Evolutionary conservation across 495 filamentous ascomycete genomes (phyloP).

Genomic region (Endocarpon pusillum): DNA sequence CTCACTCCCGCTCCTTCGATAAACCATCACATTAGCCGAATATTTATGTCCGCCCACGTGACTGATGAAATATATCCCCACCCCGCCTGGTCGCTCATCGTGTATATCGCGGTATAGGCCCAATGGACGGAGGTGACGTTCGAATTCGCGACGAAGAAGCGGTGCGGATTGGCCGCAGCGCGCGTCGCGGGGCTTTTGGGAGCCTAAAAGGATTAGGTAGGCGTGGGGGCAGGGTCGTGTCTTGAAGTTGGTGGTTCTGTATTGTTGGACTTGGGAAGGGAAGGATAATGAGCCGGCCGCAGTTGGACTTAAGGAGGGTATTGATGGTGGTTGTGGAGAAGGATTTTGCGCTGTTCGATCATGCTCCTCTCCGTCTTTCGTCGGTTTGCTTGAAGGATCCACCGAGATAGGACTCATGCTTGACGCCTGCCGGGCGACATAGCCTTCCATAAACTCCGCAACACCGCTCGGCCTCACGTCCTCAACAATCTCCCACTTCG

Average conservation of each 20-base stretch:
- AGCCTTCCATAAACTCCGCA: slow-evolving; percentile 50
- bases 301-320: slow-evolving; percentile 1
- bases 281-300: no score
- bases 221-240: slow-evolving; percentile 59
- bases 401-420: slow-evolving; percentile 50
- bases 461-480: slow-evolving; percentile 66
- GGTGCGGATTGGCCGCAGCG: slow-evolving; percentile 89
- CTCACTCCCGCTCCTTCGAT: slow-evolving; percentile 54
- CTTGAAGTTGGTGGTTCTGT: not conserved
- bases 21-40: slow-evolving; percentile 78
- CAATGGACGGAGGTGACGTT: slow-evolving; percentile 69
- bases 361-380: slow-evolving; percentile 1
- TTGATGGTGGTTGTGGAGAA: slow-evolving; percentile 10
- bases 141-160: slow-evolving; percentile 68
- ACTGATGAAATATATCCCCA: slow-evolving; percentile 87
- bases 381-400: slow-evolving; percentile 2
- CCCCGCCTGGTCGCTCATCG: slow-evolving; percentile 74
- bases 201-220: slow-evolving; percentile 82
- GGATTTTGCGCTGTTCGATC: slow-evolving; percentile 17
- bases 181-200: slow-evolving; percentile 80
- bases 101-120: slow-evolving; percentile 75
- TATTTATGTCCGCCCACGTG: slow-evolving; percentile 95
- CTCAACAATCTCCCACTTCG: slow-evolving; percentile 71
- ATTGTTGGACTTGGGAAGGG: not conserved
- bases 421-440: slow-evolving; percentile 56